These are phyloP conservation scores for Populus euphratica DNA, from an alignment of 345 rosid genomes.

Conservation along the genomic window DNA sequence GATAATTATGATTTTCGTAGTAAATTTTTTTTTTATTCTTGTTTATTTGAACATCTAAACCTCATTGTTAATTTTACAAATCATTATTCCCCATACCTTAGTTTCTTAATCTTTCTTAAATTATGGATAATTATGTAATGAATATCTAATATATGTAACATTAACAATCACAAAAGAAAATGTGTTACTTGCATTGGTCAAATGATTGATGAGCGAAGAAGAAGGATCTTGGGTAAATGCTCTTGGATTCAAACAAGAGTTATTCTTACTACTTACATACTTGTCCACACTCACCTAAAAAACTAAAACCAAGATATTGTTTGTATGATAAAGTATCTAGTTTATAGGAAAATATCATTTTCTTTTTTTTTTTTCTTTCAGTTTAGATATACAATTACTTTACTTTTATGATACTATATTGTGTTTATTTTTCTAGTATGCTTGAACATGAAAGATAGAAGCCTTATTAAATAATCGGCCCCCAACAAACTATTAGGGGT, in stretches of 20 bases:
- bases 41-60: too few species aligned
- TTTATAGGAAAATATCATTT: constrained; percentile 59
- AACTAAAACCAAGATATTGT: constrained; percentile 65
- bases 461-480: constrained; percentile 72
- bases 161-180: constrained; percentile 35
- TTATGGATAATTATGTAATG: too few species aligned
- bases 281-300: constrained; percentile 66
- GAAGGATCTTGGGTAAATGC: constrained; percentile 55
- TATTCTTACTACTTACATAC: constrained; percentile 41
- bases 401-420: constrained; percentile 1
- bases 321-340: constrained; percentile 86
- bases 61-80: too few species aligned
- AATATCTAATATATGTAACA: too few species aligned
- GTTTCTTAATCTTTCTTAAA: too few species aligned
- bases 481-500: constrained; percentile 48
- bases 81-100: too few species aligned
- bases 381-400: not conserved
- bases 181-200: constrained; percentile 65
- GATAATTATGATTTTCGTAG: too few species aligned
- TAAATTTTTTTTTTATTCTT: too few species aligned
- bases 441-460: constrained; percentile 61
- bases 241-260: constrained; percentile 50
- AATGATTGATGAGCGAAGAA: constrained; percentile 53
- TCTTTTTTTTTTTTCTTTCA: not conserved
- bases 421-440: constrained; percentile 13